Percentiles rank a stretch among this genome's conserved stretches.
Conservation (phyloP, 805 yeast genomes). For the Starmerella gropengiesseri region DNA sequence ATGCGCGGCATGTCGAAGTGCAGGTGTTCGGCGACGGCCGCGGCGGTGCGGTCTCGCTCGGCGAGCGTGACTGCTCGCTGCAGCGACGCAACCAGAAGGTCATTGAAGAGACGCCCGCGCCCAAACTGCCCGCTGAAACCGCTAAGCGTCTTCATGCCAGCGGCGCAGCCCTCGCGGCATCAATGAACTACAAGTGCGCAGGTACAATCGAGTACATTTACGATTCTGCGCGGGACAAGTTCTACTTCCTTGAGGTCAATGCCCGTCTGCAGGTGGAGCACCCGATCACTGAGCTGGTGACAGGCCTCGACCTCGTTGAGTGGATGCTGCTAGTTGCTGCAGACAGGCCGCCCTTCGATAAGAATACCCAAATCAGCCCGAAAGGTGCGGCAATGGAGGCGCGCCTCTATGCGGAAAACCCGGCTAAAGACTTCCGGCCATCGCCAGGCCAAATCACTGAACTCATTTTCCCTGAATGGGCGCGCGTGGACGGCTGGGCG, state of each 20-base stretch:
- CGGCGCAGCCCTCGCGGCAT: slow-evolving; percentile 69
- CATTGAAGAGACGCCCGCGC: slow-evolving; percentile 97
- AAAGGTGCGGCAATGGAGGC: slow-evolving; percentile 96
- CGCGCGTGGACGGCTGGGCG: slow-evolving; percentile 93
- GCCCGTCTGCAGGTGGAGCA: slow-evolving; percentile 97
- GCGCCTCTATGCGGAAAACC: slow-evolving; percentile 91
- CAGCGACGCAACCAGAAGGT: slow-evolving; percentile 96
- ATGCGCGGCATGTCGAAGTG: slow-evolving; percentile 92
- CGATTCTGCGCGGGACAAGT: slow-evolving; percentile 75
- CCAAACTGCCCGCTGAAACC: slow-evolving; percentile 73
- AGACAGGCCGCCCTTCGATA: slow-evolving; percentile 72
- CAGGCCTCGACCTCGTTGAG: slow-evolving; percentile 89
- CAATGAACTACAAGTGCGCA: slow-evolving; percentile 87
- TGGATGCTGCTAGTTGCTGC: slow-evolving; percentile 95
- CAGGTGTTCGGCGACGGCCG: slow-evolving; percentile 94
- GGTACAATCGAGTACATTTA: slow-evolving; percentile 96
- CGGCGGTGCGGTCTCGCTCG: slow-evolving; percentile 86
- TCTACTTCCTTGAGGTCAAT: slow-evolving; percentile 90
- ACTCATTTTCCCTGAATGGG: slow-evolving; percentile 77
- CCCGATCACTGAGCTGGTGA: slow-evolving; percentile 90
- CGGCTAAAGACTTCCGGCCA: slow-evolving; percentile 87
- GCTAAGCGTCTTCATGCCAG: slow-evolving; percentile 66
- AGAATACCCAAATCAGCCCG: slow-evolving; percentile 38
- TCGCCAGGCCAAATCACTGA: slow-evolving; percentile 91
- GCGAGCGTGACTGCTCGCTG: slow-evolving; percentile 95